Percentiles rank a stretch among this genome's conserved stretches.
phyloP scores from a whole-genome alignment of 2,329 filamentous ascomycete genomes.

The Xylariaceae sp. region DNA sequence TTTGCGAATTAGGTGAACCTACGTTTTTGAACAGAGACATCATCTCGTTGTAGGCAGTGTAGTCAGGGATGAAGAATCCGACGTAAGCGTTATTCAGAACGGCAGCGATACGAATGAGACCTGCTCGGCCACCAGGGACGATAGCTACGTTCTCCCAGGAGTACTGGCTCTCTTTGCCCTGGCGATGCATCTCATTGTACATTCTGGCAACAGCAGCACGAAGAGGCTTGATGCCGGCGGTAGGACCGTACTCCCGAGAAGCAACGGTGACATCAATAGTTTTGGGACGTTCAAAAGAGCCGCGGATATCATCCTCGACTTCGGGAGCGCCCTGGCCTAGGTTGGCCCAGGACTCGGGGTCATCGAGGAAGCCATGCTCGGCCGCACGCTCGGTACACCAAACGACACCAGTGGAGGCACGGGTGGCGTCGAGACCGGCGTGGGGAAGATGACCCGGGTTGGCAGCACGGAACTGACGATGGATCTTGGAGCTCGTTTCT shows the following conservation, averaged over 20 bases:
- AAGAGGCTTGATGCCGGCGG: constrained; percentile 87
- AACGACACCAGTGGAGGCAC: constrained; percentile 88
- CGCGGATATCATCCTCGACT: constrained; percentile 87
- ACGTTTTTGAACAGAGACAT: constrained; percentile 88
- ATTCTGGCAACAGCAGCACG: constrained; percentile 84
- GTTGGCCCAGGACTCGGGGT: constrained; percentile 84
- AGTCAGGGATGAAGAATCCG: constrained; percentile 91
- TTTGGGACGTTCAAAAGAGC: constrained; percentile 79
- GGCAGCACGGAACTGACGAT: constrained; percentile 82
- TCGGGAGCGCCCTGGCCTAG: constrained; percentile 91
- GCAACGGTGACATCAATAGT: constrained; percentile 73
- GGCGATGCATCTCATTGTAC: constrained; percentile 88
- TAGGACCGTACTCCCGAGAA: constrained; percentile 87
- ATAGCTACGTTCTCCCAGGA: constrained; percentile 98
- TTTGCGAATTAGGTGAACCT: constrained; percentile 25
- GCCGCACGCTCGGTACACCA: constrained; percentile 86
- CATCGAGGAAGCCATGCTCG: constrained; percentile 83
- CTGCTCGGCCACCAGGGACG: constrained; percentile 87
- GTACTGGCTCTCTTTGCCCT: constrained; percentile 85
- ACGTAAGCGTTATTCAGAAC: constrained; percentile 90
- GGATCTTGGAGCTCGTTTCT: constrained; percentile 81
- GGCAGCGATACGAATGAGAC: constrained; percentile 89
- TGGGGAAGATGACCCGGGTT: constrained; percentile 90
- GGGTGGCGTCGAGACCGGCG: constrained; percentile 81
- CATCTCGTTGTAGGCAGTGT: constrained; percentile 98